Conservation (phyloP, 352 stramenopile species). For the Pythium graminicola region DNA sequence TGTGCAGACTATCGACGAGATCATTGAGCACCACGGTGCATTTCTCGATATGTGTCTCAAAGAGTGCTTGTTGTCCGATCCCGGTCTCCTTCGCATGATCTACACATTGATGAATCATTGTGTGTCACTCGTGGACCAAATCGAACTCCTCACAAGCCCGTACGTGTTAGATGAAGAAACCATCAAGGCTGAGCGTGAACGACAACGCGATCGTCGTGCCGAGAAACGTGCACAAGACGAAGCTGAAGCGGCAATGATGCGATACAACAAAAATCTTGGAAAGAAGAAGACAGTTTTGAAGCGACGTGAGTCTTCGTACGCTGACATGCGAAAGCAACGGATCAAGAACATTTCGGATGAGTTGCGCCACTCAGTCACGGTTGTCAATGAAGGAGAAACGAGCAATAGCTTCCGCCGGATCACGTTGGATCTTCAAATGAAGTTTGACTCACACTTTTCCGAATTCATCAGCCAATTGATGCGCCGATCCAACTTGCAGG, state of each 20-base stretch:
- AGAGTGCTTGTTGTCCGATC: conserved; percentile 96
- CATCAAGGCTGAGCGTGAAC: conserved; percentile 76
- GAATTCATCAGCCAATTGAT: conserved; percentile 89
- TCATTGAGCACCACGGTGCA: conserved; percentile 91
- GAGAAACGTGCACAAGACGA: conserved; percentile 76
- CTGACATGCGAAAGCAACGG: conserved; percentile 67
- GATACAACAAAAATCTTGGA: conserved; percentile 38
- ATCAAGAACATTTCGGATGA: conserved; percentile 81
- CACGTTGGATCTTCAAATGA: conserved; percentile 73
- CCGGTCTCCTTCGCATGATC: conserved; percentile 89
- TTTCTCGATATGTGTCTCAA: conserved; percentile 96
- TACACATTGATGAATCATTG: conserved; percentile 97
- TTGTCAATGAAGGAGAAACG: conserved; percentile 43
- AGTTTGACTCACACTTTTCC: conserved; percentile 81
- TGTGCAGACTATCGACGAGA: conserved; percentile 90
- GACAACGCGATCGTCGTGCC: conserved; percentile 62
- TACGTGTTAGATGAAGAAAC: conserved; percentile 83
- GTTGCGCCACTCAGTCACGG: conserved; percentile 62
- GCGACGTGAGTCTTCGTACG: conserved; percentile 60
- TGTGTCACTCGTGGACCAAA: conserved; percentile 92
- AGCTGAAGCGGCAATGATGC: conserved; percentile 64
- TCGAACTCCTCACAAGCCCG: conserved; percentile 85
- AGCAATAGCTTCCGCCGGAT: conserved; percentile 74
- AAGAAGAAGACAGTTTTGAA: conserved; percentile 59
- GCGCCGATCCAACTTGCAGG: conserved; percentile 73